A percentile compares a stretch with the other conserved stretches of the same genome.
Evolutionary conservation across 208 protist species (phyloP).

Genomic region (Leishmania aethiopica): DNA sequence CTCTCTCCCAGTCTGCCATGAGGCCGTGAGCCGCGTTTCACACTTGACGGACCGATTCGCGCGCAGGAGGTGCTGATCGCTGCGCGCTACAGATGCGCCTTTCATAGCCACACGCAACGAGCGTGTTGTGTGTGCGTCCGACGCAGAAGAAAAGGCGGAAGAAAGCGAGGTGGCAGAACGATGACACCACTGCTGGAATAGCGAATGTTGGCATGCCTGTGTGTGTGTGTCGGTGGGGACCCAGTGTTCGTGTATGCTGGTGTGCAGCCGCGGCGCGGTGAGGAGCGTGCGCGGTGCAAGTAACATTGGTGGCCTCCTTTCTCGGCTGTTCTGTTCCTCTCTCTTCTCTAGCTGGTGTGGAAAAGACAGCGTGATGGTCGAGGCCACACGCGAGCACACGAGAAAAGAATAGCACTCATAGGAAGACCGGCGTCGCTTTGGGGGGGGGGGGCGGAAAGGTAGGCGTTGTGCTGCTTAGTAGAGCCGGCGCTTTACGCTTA

Average conservation of each 20-base stretch:
- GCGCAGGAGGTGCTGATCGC: neutral
- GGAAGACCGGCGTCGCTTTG: neutral
- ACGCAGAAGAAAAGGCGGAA: neutral
- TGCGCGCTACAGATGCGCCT: neutral
- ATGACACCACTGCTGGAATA: neutral
- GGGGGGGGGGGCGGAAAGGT: neutral
- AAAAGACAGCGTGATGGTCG: neutral
- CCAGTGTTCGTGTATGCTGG: neutral
- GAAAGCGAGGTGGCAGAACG: neutral
- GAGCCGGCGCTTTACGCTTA: neutral
- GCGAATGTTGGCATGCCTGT: neutral
- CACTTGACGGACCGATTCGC: neutral
- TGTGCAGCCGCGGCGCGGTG: neutral
- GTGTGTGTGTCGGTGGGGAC: neutral
- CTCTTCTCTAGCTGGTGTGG: neutral
- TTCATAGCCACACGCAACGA: neutral
- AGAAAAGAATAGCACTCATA: neutral
- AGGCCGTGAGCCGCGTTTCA: neutral
- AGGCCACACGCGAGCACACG: neutral
- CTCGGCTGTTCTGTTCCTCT: neutral
- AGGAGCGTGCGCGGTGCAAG: neutral
- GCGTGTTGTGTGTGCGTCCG: neutral
- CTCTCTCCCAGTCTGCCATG: neutral
- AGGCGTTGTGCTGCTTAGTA: neutral
- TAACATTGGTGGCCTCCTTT: neutral